Evolutionary conservation across 345 rosid species (phyloP).

Genomic region (Aegle marmelos): DNA sequence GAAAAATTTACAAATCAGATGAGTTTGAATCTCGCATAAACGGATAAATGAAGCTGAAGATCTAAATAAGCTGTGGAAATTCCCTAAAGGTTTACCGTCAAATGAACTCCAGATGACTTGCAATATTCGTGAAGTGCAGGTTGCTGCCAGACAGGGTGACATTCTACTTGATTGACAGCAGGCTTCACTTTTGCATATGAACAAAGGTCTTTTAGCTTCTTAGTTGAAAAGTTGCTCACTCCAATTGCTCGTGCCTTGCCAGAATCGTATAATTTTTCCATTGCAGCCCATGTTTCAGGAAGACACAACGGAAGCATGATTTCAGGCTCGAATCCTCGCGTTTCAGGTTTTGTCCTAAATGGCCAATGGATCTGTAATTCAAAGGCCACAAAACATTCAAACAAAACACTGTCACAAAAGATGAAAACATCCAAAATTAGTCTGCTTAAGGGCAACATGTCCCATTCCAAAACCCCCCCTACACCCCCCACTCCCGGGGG

Average conservation of each 20-base stretch:
- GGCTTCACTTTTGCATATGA: conserved; percentile 42
- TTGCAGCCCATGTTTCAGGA: conserved; percentile 53
- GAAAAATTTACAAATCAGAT: background rate
- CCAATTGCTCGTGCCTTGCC: conserved; percentile 57
- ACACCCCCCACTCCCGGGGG: too few species aligned
- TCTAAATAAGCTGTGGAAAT: background rate
- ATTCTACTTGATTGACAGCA: conserved; percentile 63
- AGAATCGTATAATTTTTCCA: conserved; percentile 48
- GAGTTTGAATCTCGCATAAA: background rate
- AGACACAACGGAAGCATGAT: conserved; percentile 45
- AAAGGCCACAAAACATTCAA: background rate
- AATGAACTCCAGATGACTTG: conserved; percentile 48
- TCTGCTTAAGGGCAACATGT: background rate
- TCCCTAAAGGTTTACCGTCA: conserved; percentile 29
- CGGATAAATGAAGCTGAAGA: too few species aligned
- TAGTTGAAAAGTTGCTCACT: conserved; percentile 60
- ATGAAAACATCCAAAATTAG: background rate
- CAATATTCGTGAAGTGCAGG: conserved; percentile 49
- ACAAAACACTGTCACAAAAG: background rate
- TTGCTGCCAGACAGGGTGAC: conserved; percentile 68
- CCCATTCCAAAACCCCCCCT: too few species aligned
- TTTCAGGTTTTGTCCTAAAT: conserved; percentile 46
- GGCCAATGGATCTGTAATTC: conserved; percentile 56
- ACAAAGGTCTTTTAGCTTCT: conserved; percentile 46
- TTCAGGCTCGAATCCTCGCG: conserved; percentile 40